Evolutionary conservation across 1,139 yeast species (phyloP).

Genomic region (Suhomyces bolitotheri): DNA sequence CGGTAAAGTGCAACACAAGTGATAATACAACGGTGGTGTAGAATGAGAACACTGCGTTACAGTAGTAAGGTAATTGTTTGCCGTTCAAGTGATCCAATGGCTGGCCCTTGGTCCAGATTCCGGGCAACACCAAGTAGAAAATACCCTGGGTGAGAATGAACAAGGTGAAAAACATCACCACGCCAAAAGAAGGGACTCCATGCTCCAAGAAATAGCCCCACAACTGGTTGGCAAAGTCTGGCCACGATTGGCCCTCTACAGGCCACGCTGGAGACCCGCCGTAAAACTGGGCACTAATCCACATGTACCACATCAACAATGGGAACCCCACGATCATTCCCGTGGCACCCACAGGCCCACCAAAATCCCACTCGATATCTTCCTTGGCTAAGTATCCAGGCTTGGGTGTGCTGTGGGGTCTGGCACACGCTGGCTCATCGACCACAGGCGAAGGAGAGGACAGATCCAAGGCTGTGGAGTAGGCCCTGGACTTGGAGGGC

Average conservation of each 20-base stretch:
- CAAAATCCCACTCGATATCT: conserved; percentile 77
- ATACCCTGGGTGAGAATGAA: conserved; percentile 71
- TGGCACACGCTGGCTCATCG: not conserved
- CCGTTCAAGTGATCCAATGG: conserved; percentile 80
- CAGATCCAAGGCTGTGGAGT: conserved; percentile 3
- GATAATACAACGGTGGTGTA: conserved; percentile 65
- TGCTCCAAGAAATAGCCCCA: conserved; percentile 47
- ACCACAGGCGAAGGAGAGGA: not conserved
- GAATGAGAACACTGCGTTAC: conserved; percentile 87
- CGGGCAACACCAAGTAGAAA: conserved; percentile 88
- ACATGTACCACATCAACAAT: conserved; percentile 91
- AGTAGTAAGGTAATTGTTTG: conserved; percentile 83
- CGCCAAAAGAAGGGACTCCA: conserved; percentile 68
- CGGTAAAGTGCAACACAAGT: conserved; percentile 66
- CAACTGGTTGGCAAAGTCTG: conserved; percentile 51
- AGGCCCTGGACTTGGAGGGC: not conserved
- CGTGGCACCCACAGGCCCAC: conserved; percentile 88
- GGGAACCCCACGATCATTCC: conserved; percentile 97
- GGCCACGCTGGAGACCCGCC: conserved; percentile 76
- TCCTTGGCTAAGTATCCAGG: conserved; percentile 38
- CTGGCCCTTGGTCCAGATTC: conserved; percentile 92
- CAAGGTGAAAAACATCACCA: conserved; percentile 69
- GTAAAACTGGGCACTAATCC: conserved; percentile 85
- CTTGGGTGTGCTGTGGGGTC: conserved; percentile 1
- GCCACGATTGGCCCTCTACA: conserved; percentile 55